A percentile compares a stretch with the other conserved stretches of the same genome.
These are phyloP conservation scores for Kazachstania sp. DNA, from an alignment of 1,139 yeast genomes.

Conservation along the genomic window DNA sequence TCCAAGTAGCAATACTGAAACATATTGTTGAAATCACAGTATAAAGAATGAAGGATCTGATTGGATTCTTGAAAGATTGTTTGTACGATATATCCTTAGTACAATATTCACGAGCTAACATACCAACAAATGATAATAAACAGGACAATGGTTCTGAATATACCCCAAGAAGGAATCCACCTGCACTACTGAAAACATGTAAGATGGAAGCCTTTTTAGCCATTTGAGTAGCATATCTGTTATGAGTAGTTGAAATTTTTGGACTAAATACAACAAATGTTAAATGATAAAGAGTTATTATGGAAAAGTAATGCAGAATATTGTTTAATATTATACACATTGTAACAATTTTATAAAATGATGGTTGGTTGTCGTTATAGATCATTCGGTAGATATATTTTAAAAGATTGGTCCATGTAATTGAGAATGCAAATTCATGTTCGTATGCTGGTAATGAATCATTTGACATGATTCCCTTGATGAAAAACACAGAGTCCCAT, in stretches of 20 bases:
- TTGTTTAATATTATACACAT: conserved; percentile 44
- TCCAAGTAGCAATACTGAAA: conserved; percentile 49
- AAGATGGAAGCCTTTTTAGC: conserved; percentile 35
- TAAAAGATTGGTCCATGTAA: conserved; percentile 60
- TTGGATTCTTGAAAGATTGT: conserved; percentile 5
- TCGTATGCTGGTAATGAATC: conserved; percentile 50
- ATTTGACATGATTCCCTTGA: conserved; percentile 40
- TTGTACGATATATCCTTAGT: conserved; percentile 17
- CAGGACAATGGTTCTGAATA: conserved; percentile 76
- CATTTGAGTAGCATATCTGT: conserved; percentile 5
- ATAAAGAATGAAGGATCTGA: conserved; percentile 9
- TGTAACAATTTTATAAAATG: conserved; percentile 39
- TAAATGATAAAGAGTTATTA: conserved; percentile 43
- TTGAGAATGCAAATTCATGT: conserved; percentile 87
- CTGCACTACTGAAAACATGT: conserved; percentile 65
- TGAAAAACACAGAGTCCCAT: conserved; percentile 85
- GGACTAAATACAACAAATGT: conserved; percentile 35
- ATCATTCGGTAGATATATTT: conserved; percentile 11
- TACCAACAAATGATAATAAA: conserved; percentile 51
- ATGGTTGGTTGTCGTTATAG: conserved; percentile 1
- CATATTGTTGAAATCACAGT: conserved; percentile 49
- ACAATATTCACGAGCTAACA: conserved; percentile 41
- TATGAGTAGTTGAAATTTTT: conserved; percentile 10
- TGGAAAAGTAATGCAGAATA: conserved; percentile 43
- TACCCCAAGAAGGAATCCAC: conserved; percentile 64